A percentile compares a stretch with the other conserved stretches of the same genome.
Evolutionary conservation across 345 rosid genomes (phyloP).

Genomic region (Gossypium mustelinum): DNA sequence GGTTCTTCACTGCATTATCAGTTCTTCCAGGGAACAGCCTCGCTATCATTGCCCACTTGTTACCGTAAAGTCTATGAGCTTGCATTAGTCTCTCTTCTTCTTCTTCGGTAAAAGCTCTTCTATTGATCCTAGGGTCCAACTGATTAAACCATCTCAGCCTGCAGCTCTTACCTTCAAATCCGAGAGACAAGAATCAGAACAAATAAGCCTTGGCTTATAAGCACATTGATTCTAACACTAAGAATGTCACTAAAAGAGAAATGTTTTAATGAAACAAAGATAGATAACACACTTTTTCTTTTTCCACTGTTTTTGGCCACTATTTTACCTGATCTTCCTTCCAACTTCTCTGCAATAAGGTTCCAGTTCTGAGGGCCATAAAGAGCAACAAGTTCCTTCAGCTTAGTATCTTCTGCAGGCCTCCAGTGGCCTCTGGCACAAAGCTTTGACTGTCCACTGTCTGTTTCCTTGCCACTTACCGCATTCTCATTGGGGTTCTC

Average conservation of each 20-base stretch:
- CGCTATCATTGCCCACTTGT: conserved; percentile 99
- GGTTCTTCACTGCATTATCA: conserved; percentile 95
- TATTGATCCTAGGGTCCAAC: conserved; percentile 89
- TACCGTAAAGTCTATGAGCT: conserved; percentile 89
- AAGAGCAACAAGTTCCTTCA: conserved; percentile 83
- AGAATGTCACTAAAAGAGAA: background rate
- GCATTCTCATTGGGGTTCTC: conserved; percentile 24
- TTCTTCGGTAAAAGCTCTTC: conserved; percentile 85
- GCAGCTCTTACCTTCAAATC: conserved; percentile 79
- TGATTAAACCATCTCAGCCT: conserved; percentile 96
- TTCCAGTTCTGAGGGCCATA: conserved; percentile 99
- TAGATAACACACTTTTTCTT: background rate
- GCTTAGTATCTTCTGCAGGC: conserved; percentile 90
- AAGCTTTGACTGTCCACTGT: conserved; percentile 63
- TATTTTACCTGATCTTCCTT: conserved; percentile 88
- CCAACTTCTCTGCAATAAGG: conserved; percentile 85
- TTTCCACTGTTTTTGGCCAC: background rate
- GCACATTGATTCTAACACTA: background rate
- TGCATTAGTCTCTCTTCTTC: conserved; percentile 96
- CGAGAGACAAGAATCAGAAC: background rate
- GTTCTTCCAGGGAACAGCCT: conserved; percentile 96
- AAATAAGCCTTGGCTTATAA: background rate
- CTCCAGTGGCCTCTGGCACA: conserved; percentile 98
- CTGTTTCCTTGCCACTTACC: conserved; percentile 38
- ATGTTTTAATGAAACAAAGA: background rate